Evolutionary conservation across 2,329 filamentous ascomycete species (phyloP).

Genomic region (Fusarium virguliforme): DNA sequence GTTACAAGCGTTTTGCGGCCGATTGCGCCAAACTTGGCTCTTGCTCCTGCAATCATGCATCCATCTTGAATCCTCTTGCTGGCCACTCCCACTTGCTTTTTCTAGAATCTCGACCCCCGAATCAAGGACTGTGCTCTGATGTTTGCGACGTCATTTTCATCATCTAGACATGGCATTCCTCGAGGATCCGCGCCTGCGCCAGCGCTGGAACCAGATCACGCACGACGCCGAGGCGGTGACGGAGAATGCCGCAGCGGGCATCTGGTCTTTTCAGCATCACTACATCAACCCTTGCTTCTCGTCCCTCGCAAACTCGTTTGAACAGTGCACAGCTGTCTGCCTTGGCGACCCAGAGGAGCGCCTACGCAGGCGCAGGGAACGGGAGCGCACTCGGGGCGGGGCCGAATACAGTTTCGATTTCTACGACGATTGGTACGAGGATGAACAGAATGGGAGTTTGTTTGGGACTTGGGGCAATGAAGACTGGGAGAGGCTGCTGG

Average conservation of each 20-base stretch:
- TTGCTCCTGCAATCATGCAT: constrained; percentile 40
- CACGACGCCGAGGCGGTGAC: constrained; percentile 93
- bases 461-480: constrained; percentile 84
- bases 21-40: constrained; percentile 28
- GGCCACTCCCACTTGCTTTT: constrained; percentile 4
- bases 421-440: constrained; percentile 95
- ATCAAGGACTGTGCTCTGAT: constrained; percentile 33
- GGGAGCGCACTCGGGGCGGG: constrained; percentile 70
- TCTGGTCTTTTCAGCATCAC: constrained; percentile 89
- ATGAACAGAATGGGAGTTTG: constrained; percentile 70
- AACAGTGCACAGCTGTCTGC: constrained; percentile 81
- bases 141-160: constrained; percentile 51
- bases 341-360: constrained; percentile 82
- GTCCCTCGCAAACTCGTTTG: constrained; percentile 76
- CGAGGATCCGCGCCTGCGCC: constrained; percentile 89
- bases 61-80: constrained; percentile 21
- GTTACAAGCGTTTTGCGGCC: constrained; percentile 30
- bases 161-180: constrained; percentile 70
- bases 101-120: constrained; percentile 4
- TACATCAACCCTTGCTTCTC: constrained; percentile 88
- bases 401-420: constrained; percentile 95
- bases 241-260: constrained; percentile 89
- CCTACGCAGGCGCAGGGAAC: constrained; percentile 76
- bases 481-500: constrained; percentile 87
- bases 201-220: constrained; percentile 93